Evolutionary conservation across 306 rosid genomes (phyloP).

Genomic region (Cucumis melo): DNA sequence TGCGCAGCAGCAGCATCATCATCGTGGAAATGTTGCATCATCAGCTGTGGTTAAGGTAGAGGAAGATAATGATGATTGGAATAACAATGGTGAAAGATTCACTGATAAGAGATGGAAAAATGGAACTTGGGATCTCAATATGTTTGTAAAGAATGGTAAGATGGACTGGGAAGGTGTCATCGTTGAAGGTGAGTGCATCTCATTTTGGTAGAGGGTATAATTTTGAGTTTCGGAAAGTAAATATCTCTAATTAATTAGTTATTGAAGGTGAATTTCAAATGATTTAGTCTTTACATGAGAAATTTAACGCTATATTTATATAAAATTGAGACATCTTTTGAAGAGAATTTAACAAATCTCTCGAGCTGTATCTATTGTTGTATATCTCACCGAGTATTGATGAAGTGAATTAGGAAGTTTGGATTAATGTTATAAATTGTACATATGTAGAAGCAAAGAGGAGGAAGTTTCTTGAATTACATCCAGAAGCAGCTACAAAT

Average conservation of each 20-base stretch:
- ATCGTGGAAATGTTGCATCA: background rate
- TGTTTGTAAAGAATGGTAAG: constrained; percentile 27
- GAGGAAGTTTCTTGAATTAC: constrained; percentile 31
- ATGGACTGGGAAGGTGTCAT: constrained; percentile 33
- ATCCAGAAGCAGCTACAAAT: constrained; percentile 23
- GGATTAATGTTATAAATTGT: background rate
- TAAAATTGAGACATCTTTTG: no score
- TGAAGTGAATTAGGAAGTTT: background rate
- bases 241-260: no score
- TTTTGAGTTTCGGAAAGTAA: no score
- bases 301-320: no score
- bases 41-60: background rate
- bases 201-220: background rate
- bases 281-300: no score
- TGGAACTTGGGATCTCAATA: constrained; percentile 35
- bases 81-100: background rate
- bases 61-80: background rate
- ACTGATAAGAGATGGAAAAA: constrained; percentile 30
- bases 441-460: constrained; percentile 25
- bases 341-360: no score
- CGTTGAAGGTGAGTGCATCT: constrained; percentile 16
- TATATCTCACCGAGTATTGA: no score
- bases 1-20: background rate
- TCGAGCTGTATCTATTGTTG: no score
- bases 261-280: no score